phyloP scores from a whole-genome alignment of 352 stramenopile genomes.

The Pythium volutum region DNA sequence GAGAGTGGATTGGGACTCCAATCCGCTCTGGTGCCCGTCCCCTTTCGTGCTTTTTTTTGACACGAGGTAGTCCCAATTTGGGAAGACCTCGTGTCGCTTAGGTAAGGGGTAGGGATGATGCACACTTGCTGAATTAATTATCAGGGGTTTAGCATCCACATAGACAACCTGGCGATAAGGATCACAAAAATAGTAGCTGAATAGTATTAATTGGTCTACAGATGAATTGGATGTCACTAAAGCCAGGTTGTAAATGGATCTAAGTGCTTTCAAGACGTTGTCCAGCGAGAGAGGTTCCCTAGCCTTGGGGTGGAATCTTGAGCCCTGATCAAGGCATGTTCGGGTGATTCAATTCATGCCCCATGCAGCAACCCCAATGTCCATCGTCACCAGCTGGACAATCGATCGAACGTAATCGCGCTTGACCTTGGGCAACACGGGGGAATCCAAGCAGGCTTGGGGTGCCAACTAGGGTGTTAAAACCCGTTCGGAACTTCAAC shows the following conservation, averaged over 20 bases:
- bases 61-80: too few species aligned
- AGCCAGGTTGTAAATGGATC: neutral
- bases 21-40: too few species aligned
- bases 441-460: neutral
- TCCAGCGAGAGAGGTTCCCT: neutral
- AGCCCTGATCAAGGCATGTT: neutral
- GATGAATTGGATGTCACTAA: neutral
- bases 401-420: neutral
- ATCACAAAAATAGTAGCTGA: neutral
- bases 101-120: conserved; percentile 11
- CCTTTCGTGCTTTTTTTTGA: too few species aligned
- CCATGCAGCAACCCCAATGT: conserved; percentile 1
- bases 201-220: neutral
- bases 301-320: neutral
- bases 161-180: neutral
- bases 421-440: conserved; percentile 1
- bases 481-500: conserved; percentile 23
- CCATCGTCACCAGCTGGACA: conserved; percentile 1
- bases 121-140: conserved; percentile 6
- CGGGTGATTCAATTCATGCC: too few species aligned
- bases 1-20: neutral
- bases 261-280: neutral
- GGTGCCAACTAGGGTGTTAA: conserved; percentile 5
- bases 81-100: neutral
- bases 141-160: neutral